phyloP scores from a whole-genome alignment of 306 rosid species.

The Sindora glabra region DNA sequence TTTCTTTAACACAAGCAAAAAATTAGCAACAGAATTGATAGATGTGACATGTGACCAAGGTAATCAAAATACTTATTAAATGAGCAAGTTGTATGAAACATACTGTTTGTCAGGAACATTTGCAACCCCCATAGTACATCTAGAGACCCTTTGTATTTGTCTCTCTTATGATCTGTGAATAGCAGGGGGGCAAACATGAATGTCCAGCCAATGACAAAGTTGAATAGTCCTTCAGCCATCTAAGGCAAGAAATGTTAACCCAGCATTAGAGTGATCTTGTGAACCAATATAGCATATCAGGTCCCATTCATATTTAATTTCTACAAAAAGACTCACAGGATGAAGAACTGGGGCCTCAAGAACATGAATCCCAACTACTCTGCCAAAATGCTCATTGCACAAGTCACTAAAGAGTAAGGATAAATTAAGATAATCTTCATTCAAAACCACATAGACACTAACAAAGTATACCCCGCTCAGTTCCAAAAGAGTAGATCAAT shows the following conservation, averaged over 20 bases:
- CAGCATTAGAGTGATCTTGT: conserved; percentile 5
- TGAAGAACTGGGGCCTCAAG: conserved; percentile 88
- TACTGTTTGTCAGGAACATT: conserved; percentile 95
- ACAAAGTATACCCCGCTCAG: neutral
- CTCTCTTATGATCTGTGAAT: conserved; percentile 58
- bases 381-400: conserved; percentile 36
- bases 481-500: neutral
- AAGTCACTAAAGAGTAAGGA: conserved; percentile 25
- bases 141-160: conserved; percentile 63
- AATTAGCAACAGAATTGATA: neutral
- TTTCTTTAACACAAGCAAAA: neutral
- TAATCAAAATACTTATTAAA: conserved; percentile 1
- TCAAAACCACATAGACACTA: neutral
- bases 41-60: neutral
- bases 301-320: conserved; percentile 2
- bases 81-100: conserved; percentile 21
- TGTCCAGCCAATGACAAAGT: conserved; percentile 92
- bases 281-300: neutral
- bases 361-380: conserved; percentile 66
- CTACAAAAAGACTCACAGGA: conserved; percentile 54
- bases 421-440: neutral
- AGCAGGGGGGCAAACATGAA: conserved; percentile 87
- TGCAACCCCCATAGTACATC: conserved; percentile 76
- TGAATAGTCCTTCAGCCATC: conserved; percentile 90
- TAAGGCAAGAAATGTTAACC: conserved; percentile 19